Evolutionary conservation across 2,329 filamentous ascomycete genomes (phyloP), one percentile per base, ranked within the genome.

Genomic region (Monosporascus cannonballus): DNA sequence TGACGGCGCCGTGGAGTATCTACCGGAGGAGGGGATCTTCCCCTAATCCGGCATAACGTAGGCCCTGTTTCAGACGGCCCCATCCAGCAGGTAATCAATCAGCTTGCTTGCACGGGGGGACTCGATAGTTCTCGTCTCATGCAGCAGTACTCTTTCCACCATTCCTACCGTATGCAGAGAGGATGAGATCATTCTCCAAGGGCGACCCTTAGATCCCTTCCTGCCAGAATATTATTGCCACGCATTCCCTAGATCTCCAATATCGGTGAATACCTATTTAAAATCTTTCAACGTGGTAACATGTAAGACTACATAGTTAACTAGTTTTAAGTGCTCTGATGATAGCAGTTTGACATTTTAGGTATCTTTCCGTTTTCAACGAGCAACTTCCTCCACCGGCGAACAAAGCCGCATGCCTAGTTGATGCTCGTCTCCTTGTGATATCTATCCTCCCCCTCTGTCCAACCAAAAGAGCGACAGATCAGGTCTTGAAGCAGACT

Each of bases 51-150:
- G 30, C 30, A 34, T 34, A 34, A 34, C 30, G 9, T 34, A 14
- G 4, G 30, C 30, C 30, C 11, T 34, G 27, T 30, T 30, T 9
- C 27, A 30, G 27, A 30, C 3, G 27, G 4, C 8, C 27, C 9
- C 9, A 30, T 30, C 27, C 37, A 42, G 39, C 20, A 20, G 39
- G n/a, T 42, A 20, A 42, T 42, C 39, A 42, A 42, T 20, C 37
- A 39, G 24, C 30, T 42, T n/a, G 27, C 37, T 24, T 41, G 34
- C 44, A 48, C 25, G 6, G 25, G 18, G 34, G n/a, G n/a, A 48
- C 36, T 39, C 44, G 52, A 51, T 36, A 25, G 25, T 51, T 45
- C 45, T 58, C 9, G 57, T 58, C 58, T 58, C 56, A 38, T 52
- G 51, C 54, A 58, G 37, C 17, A 57, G 55, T 53, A 55, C 24